These are phyloP conservation scores for Nakazawaea anatomiae DNA, from an alignment of 805 yeast genomes.

Conservation along the genomic window DNA sequence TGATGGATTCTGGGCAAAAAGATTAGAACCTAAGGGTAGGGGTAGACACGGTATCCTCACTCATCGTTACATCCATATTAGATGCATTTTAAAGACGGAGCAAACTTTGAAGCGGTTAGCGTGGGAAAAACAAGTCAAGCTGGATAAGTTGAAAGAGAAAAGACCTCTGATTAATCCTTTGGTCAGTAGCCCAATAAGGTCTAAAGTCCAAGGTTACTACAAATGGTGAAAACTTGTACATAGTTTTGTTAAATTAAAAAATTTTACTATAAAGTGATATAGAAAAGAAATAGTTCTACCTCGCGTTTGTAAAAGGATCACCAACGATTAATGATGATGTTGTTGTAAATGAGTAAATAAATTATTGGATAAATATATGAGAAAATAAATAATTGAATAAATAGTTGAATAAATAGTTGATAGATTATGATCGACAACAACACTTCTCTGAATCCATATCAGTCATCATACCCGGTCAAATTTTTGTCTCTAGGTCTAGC, in stretches of 20 bases:
- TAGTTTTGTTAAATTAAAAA: too few species aligned
- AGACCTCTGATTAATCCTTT: conserved; percentile 34
- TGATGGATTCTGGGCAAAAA: conserved; percentile 68
- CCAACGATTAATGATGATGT: too few species aligned
- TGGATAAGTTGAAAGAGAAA: conserved; percentile 24
- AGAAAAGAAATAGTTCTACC: too few species aligned
- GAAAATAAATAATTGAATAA: conserved; percentile 3
- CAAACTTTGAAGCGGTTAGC: conserved; percentile 56
- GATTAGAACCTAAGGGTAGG: conserved; percentile 82
- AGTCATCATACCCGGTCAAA: conserved; percentile 54
- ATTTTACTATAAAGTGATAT: too few species aligned
- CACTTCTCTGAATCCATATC: not conserved
- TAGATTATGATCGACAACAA: too few species aligned
- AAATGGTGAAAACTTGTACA: conserved; percentile 36
- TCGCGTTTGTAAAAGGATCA: too few species aligned
- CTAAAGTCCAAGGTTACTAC: conserved; percentile 44
- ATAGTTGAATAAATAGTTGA: not conserved
- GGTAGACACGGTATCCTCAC: conserved; percentile 79
- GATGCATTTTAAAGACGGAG: conserved; percentile 66
- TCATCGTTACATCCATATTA: conserved; percentile 76
- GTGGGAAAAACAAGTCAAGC: conserved; percentile 50
- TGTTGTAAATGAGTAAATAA: conserved; percentile 8
- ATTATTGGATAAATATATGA: not conserved
- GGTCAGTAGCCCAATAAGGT: conserved; percentile 40
- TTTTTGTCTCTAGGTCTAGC: conserved; percentile 42